Conservation (phyloP, 331 rosid genomes). For the Spiraea crenata region DNA sequence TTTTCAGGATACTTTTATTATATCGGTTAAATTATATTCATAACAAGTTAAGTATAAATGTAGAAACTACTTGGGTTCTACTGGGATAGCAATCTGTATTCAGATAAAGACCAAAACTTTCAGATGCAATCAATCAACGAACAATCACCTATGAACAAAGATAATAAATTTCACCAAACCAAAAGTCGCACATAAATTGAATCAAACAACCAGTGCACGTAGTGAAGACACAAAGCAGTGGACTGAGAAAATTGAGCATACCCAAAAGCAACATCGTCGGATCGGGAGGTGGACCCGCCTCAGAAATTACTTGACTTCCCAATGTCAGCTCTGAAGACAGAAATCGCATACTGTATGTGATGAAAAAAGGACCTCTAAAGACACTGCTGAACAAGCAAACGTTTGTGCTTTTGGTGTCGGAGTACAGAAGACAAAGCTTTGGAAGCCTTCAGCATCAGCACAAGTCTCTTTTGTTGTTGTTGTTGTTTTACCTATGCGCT, state of each 20-base stretch:
- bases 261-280: conserved; percentile 3
- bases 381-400: too few species aligned
- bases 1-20: background rate
- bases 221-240: background rate
- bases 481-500: background rate
- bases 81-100: background rate
- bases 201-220: background rate
- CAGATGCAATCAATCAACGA: background rate
- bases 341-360: too few species aligned
- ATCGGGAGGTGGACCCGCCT: conserved; percentile 8
- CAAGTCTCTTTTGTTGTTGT: background rate
- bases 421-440: background rate
- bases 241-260: background rate
- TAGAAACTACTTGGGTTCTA: background rate
- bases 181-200: background rate
- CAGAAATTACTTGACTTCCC: background rate
- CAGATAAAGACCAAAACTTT: conserved; percentile 6
- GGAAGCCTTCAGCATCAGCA: background rate
- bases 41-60: background rate
- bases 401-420: background rate
- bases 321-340: background rate
- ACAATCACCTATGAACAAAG: background rate
- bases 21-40: too few species aligned
- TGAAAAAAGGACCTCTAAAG: too few species aligned
- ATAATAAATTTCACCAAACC: background rate